Conservation (phyloP, 805 yeast genomes). For the Tetrapisispora fleetii region DNA sequence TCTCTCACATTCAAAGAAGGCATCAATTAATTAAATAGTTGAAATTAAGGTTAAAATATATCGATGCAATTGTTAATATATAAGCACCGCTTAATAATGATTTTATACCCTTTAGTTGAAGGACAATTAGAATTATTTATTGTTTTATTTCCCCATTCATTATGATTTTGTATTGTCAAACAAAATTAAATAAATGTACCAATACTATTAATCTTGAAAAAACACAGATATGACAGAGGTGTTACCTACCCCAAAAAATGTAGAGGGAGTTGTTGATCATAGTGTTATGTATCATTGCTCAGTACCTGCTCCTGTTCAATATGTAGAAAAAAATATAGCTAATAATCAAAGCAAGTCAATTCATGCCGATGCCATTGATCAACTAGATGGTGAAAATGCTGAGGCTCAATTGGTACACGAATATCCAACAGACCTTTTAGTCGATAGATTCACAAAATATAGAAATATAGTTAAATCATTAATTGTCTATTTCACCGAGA, state of each 20-base stretch:
- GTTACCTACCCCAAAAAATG: not conserved
- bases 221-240: not conserved
- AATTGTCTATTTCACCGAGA: constrained; percentile 59
- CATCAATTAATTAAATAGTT: too few species aligned
- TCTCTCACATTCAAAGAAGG: too few species aligned
- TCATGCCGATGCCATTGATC: not conserved
- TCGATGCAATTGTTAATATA: too few species aligned
- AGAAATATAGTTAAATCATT: constrained; percentile 61
- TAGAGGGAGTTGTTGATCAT: not conserved
- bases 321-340: not conserved
- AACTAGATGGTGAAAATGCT: not conserved
- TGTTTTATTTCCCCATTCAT: too few species aligned
- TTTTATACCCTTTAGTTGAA: too few species aligned
- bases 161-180: too few species aligned
- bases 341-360: not conserved
- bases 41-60: not conserved
- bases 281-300: not conserved
- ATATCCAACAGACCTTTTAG: constrained; percentile 69
- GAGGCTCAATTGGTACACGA: constrained; percentile 18
- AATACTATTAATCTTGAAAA: not conserved
- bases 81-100: too few species aligned
- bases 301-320: not conserved
- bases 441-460: constrained; percentile 76
- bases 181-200: not conserved
- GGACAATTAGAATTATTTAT: too few species aligned